Percentiles rank a stretch among this genome's conserved stretches.
Evolutionary conservation across 2,329 filamentous ascomycete genomes (phyloP).

Genomic region (Fusarium mangiferae): DNA sequence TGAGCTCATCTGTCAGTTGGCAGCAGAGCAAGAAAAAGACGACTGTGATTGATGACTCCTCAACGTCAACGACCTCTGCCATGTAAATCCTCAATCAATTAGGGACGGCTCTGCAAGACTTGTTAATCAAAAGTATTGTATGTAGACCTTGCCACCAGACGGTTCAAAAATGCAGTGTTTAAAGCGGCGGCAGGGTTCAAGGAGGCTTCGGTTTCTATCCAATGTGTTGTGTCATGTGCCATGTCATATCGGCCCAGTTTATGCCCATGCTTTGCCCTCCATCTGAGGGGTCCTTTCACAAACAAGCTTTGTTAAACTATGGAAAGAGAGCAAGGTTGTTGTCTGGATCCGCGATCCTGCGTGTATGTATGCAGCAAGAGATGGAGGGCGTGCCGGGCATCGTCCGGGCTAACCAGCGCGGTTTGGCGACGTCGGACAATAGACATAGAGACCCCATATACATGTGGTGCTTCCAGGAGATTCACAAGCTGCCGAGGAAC

Average conservation of each 20-base stretch:
- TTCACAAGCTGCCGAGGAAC: slow-evolving; percentile 46
- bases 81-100: background rate
- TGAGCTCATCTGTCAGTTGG: background rate
- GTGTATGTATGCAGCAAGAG: slow-evolving; percentile 19
- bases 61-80: background rate
- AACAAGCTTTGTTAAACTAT: slow-evolving; percentile 24
- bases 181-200: slow-evolving; percentile 17
- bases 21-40: background rate
- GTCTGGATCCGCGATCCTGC: slow-evolving; percentile 3
- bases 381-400: slow-evolving; percentile 33
- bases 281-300: background rate
- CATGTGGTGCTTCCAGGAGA: slow-evolving; percentile 26
- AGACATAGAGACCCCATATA: slow-evolving; percentile 2
- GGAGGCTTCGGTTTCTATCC: slow-evolving; percentile 13
- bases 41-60: background rate
- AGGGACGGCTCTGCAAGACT: background rate
- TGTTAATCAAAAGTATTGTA: background rate
- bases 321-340: slow-evolving; percentile 12
- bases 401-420: slow-evolving; percentile 6
- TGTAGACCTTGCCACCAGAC: background rate
- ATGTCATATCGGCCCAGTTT: slow-evolving; percentile 15
- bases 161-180: background rate
- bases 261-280: background rate
- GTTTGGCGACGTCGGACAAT: slow-evolving; percentile 25
- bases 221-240: slow-evolving; percentile 17